Evolutionary conservation across 208 protist species (phyloP).

Genomic region (Herpetomonas samuelpessoai): DNA sequence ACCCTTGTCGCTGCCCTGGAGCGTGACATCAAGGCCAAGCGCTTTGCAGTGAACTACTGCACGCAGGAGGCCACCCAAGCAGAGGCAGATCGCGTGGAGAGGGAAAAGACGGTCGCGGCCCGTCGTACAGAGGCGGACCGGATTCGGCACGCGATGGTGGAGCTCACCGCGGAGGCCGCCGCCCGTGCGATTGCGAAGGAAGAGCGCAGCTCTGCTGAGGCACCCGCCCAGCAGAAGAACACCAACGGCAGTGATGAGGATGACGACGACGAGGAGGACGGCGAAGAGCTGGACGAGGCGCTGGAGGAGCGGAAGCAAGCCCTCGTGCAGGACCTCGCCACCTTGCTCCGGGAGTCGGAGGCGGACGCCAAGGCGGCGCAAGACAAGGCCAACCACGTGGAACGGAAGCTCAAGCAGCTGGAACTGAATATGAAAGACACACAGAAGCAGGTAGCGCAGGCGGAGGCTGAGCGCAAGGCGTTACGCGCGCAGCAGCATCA

Average conservation of each 20-base stretch:
- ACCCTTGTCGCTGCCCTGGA: conserved; percentile 6
- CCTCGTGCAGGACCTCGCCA: conserved; percentile 2
- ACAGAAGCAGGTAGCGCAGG: conserved; percentile 2
- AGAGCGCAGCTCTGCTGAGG: conserved; percentile 1
- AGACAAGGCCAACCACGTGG: conserved; percentile 2
- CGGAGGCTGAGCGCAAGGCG: background rate
- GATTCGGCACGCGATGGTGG: background rate
- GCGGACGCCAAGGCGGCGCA: conserved; percentile 6
- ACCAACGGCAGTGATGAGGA: conserved; percentile 4
- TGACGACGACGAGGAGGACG: background rate
- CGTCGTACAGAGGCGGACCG: background rate
- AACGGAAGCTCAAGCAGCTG: conserved; percentile 4
- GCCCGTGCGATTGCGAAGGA: too few species aligned
- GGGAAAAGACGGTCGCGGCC: background rate
- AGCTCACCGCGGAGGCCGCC: background rate
- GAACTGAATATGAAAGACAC: background rate
- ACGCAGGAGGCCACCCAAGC: conserved; percentile 7
- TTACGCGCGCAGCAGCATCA: conserved; percentile 5
- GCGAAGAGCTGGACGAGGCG: conserved; percentile 1
- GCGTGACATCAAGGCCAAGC: conserved; percentile 3
- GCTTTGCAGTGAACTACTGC: background rate
- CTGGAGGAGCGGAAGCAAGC: conserved; percentile 4
- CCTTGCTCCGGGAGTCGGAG: conserved; percentile 2
- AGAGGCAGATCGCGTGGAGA: background rate
- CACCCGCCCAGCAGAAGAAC: conserved; percentile 2